Evolutionary conservation across 1,284 basidiomycete genomes (phyloP).

Genomic region (Pseudozyma flocculosa): DNA sequence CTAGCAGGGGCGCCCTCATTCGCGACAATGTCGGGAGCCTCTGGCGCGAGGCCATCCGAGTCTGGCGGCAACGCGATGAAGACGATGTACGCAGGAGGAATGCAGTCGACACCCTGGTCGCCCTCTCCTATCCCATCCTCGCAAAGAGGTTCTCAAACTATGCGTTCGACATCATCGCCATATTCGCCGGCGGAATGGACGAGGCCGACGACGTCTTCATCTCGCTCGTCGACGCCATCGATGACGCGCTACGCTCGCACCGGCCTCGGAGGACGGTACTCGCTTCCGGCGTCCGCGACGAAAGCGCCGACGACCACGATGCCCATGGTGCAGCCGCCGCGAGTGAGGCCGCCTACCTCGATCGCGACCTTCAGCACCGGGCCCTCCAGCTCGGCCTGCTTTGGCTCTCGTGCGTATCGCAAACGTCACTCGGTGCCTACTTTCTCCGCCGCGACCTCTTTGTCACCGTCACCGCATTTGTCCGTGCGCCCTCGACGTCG

Average conservation of each 20-base stretch:
- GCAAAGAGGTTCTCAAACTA: conserved; percentile 47
- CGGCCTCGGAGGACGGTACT: not conserved
- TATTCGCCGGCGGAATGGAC: conserved; percentile 53
- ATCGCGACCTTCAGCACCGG: conserved; percentile 31
- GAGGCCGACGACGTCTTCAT: conserved; percentile 53
- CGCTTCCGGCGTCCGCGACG: not conserved
- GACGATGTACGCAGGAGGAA: conserved; percentile 42
- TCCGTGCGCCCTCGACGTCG: conserved; percentile 18
- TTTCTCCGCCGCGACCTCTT: conserved; percentile 51
- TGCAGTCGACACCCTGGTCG: conserved; percentile 47
- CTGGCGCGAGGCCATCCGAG: conserved; percentile 47
- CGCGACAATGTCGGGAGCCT: conserved; percentile 49
- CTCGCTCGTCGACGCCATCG: conserved; percentile 41
- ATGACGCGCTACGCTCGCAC: conserved; percentile 34
- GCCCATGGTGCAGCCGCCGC: not conserved
- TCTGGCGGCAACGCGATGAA: conserved; percentile 37
- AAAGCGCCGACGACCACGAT: conserved; percentile 3
- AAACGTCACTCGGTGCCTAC: conserved; percentile 48
- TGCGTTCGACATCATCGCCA: conserved; percentile 47
- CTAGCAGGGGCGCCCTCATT: conserved; percentile 29
- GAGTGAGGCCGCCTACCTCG: conserved; percentile 23
- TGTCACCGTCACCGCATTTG: conserved; percentile 32
- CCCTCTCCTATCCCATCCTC: conserved; percentile 44
- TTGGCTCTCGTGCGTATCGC: conserved; percentile 37
- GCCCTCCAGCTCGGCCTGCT: conserved; percentile 42